Evolutionary conservation across 768 basidiomycete species (phyloP).

Genomic region (Sistotremastrum niveocremeum): DNA sequence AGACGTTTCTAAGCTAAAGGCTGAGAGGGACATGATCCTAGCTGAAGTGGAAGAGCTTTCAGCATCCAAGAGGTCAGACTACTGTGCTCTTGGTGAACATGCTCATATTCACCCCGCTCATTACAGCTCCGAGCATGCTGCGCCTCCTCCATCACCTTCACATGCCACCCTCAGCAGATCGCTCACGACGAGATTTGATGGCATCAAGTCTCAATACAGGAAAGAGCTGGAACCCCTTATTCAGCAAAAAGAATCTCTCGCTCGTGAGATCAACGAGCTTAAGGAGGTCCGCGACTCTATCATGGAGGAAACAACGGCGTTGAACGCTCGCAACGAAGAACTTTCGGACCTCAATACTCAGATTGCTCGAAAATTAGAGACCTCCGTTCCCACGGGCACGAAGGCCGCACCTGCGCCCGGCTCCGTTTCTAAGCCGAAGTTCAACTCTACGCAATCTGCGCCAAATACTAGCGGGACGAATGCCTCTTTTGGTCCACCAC

Average conservation of each 20-base stretch:
- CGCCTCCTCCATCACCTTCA: conserved; percentile 8
- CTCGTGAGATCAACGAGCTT: conserved; percentile 76
- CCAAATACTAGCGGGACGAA: too few species aligned
- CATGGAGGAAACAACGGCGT: conserved; percentile 81
- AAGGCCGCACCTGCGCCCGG: not conserved
- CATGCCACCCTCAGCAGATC: conserved; percentile 36
- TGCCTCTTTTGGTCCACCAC: too few species aligned
- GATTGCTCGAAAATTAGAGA: conserved; percentile 67
- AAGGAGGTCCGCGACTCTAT: conserved; percentile 75
- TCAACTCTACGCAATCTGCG: too few species aligned
- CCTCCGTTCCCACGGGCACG: not conserved
- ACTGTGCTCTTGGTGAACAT: not conserved
- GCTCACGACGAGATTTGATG: conserved; percentile 75
- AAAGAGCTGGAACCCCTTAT: conserved; percentile 77
- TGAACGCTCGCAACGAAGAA: conserved; percentile 88
- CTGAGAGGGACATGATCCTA: conserved; percentile 81
- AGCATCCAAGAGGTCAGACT: conserved; percentile 51
- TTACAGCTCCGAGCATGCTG: conserved; percentile 5
- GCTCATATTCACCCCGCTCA: not conserved
- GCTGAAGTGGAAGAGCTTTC: conserved; percentile 90
- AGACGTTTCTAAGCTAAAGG: conserved; percentile 75
- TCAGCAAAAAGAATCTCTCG: conserved; percentile 64
- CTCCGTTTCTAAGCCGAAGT: not conserved
- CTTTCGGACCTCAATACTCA: conserved; percentile 78
- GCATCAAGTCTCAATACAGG: conserved; percentile 76